Conservation (phyloP, 495 filamentous ascomycete species). For the Aspergillus campestris region DNA sequence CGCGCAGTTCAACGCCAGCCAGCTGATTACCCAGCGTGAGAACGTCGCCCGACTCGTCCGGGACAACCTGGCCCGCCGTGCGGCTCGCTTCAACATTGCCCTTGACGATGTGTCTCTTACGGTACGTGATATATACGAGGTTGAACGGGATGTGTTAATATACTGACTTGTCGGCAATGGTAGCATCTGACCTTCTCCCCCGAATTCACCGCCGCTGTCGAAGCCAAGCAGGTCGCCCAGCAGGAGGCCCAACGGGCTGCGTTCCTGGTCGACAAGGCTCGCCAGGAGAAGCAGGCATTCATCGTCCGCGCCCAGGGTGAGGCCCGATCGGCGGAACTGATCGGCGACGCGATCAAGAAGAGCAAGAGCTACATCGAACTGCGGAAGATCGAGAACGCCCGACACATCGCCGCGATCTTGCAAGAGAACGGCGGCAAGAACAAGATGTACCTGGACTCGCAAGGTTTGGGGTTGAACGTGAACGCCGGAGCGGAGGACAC, state of each 20-base stretch:
- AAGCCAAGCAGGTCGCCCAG: constrained; percentile 98
- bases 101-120: constrained; percentile 96
- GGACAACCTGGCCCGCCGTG: constrained; percentile 83
- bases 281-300: constrained; percentile 98
- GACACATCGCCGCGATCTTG: constrained; percentile 72
- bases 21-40: constrained; percentile 97
- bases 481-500: constrained; percentile 37
- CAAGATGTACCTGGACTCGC: constrained; percentile 85
- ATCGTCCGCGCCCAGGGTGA: constrained; percentile 99
- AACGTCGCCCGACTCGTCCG: constrained; percentile 85
- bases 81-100: constrained; percentile 93
- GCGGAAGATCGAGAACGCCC: constrained; percentile 93
- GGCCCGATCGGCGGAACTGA: constrained; percentile 93
- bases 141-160: neutral
- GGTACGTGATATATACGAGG: constrained; percentile 41
- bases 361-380: constrained; percentile 92
- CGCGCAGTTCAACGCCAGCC: constrained; percentile 97
- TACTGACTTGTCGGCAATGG: constrained; percentile 12
- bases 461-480: constrained; percentile 87
- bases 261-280: constrained; percentile 96
- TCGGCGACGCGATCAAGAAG: constrained; percentile 99
- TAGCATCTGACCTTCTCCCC: constrained; percentile 98
- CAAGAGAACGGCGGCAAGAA: constrained; percentile 84
- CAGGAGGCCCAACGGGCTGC: constrained; percentile 97
- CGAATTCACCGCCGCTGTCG: constrained; percentile 96